These are phyloP conservation scores for Quillaja saponaria DNA, from an alignment of 306 rosid species.

Conservation along the genomic window DNA sequence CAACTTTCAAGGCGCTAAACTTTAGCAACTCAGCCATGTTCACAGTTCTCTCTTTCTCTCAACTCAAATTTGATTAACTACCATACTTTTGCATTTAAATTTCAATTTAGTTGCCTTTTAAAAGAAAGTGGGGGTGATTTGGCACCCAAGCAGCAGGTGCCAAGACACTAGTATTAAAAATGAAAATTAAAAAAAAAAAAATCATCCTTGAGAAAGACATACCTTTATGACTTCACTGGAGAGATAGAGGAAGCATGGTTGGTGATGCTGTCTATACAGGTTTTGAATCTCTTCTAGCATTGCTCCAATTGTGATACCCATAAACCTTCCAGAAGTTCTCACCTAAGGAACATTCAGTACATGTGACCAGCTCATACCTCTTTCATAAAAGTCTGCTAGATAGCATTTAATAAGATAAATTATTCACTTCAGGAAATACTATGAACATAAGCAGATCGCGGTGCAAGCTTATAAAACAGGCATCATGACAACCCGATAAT, in stretches of 20 bases:
- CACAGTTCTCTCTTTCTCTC: too few relatives aligned
- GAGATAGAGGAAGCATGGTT: conserved; percentile 97
- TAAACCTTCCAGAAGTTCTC: conserved; percentile 94
- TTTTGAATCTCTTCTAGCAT: conserved; percentile 98
- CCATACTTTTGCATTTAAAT: too few relatives aligned
- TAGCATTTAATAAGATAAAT: conserved; percentile 41
- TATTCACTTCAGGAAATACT: conserved; percentile 37
- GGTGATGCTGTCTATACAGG: conserved; percentile 87
- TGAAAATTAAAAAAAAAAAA: too few relatives aligned
- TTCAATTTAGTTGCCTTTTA: too few relatives aligned
- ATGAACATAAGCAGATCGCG: conserved; percentile 33
- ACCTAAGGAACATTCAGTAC: conserved; percentile 63
- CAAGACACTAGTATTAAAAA: too few relatives aligned
- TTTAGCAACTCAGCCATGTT: too few relatives aligned
- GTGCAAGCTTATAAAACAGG: conserved; percentile 14
- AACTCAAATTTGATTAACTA: too few relatives aligned
- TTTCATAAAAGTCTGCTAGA: conserved; percentile 38
- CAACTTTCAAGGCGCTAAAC: too few relatives aligned
- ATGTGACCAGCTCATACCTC: conserved; percentile 23
- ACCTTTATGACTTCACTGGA: conserved; percentile 99
- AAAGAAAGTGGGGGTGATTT: too few relatives aligned
- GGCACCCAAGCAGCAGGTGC: too few relatives aligned
- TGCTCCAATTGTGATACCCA: conserved; percentile 94
- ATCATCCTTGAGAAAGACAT: not conserved
- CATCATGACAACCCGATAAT: not conserved